phyloP scores from a whole-genome alignment of 345 rosid genomes.

The Ceriops decandra region DNA sequence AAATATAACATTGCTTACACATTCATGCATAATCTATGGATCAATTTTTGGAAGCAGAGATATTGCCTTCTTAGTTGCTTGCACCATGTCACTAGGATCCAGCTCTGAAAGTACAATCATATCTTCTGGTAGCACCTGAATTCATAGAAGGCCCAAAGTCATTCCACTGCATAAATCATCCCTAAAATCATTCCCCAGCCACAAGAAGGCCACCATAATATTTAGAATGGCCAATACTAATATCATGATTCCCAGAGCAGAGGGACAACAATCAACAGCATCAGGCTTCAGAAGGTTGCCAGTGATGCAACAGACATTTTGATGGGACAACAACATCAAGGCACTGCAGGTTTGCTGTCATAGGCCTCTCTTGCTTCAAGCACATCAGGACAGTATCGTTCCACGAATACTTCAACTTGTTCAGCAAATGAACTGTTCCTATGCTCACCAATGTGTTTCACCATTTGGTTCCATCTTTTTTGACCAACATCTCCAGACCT shows the following conservation, averaged over 20 bases:
- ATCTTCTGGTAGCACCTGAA: conserved; percentile 92
- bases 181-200: not conserved
- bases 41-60: conserved; percentile 72
- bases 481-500: conserved; percentile 59
- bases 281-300: not conserved
- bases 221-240: not conserved
- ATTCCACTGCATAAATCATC: not conserved
- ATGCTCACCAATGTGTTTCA: conserved; percentile 42
- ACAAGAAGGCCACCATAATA: not conserved
- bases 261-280: not conserved
- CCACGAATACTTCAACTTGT: conserved; percentile 55
- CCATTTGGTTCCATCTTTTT: conserved; percentile 71
- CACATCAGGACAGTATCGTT: conserved; percentile 52
- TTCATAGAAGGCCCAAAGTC: conserved; percentile 3
- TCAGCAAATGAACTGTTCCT: conserved; percentile 49
- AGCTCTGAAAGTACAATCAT: conserved; percentile 94
- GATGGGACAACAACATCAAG: not conserved
- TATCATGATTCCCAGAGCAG: not conserved
- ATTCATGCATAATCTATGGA: conserved; percentile 79
- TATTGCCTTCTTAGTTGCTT: conserved; percentile 69
- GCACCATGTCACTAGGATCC: conserved; percentile 91
- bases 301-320: not conserved
- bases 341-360: conserved; percentile 33
- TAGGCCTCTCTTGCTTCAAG: conserved; percentile 59
- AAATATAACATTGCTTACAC: conserved; percentile 54